Base-by-base conservation (phyloP, 768 basidiomycete genomes). In the Mycena chlorophos region DNA sequence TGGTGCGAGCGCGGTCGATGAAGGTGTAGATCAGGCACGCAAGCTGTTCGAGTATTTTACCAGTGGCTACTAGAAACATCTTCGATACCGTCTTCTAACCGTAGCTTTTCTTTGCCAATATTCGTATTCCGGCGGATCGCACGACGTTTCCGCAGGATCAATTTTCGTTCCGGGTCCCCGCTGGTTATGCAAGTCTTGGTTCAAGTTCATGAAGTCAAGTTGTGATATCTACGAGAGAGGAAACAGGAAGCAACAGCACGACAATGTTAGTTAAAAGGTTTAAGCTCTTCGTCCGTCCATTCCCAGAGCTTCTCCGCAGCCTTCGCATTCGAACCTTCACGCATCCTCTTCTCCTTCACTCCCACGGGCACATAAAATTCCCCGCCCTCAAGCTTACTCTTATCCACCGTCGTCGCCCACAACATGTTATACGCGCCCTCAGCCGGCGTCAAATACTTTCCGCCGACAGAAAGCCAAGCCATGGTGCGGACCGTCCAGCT, bases 281-380 rank as follows among this genome's bases (percentile, higher is more conserved):
- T 39, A 6, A 60, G 43, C 34, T 57, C 56, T 26, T 55, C 55
- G 8, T 57, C 39, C 6, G 60, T 61, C 60, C 60, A 61, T 3
- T 61, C 60, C 60, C 60, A 61, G 49, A 61, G 22, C 19, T 52
- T 13, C 8, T 16, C 28, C 1, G 60, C 53, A 26, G 57, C 16
- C 53, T 47, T 51, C 45, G n/a, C 10, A 37, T 57, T 51, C 13
- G n/a, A 13, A 27, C 52, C 46, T n/a, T 43, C 52, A 14, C 60
- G 55, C 14, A 5, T 17, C 42, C 51, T 56, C 3, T 6, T 4
- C 1, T 56, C 60, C 2, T 29, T 54, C 5, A 39, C 40, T 19
- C 56, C 60, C 8, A 61, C 60, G 2, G 60, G 60, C 20, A 57
- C 56, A 22, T 61, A 61, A 16, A 25, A 61, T 4, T 34, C 56